Evolutionary conservation across 495 filamentous ascomycete species (phyloP).

Genomic region (Neurospora sp.): DNA sequence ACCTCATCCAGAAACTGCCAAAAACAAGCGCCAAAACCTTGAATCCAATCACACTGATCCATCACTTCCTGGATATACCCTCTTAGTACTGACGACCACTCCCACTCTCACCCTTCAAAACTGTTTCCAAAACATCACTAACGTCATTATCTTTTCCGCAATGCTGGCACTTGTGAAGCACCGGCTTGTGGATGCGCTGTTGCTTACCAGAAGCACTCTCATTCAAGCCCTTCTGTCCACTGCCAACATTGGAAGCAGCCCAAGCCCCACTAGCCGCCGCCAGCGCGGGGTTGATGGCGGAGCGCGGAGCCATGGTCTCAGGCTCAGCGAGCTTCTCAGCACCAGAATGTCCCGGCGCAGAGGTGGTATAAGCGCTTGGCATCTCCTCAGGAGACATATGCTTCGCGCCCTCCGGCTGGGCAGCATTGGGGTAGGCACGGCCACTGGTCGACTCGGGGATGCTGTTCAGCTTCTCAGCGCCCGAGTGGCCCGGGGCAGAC

Average conservation of each 20-base stretch:
- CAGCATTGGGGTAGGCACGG: background rate
- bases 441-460: background rate
- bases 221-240: background rate
- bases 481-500: background rate
- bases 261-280: slow-evolving; percentile 14
- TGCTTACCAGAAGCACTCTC: background rate
- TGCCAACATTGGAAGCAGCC: background rate
- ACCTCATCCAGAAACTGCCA: background rate
- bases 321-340: background rate
- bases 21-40: background rate
- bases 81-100: background rate
- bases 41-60: background rate
- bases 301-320: background rate
- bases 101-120: background rate
- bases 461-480: background rate
- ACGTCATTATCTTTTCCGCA: slow-evolving; percentile 29
- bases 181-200: slow-evolving; percentile 1
- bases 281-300: background rate
- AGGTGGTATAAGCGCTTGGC: background rate
- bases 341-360: background rate
- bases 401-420: background rate
- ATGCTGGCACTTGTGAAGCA: slow-evolving; percentile 21
- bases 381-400: background rate
- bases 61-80: too few species aligned
- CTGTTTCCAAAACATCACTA: slow-evolving; percentile 5